phyloP scores from a whole-genome alignment of 1,284 basidiomycete species.

The Mycena sp. region DNA sequence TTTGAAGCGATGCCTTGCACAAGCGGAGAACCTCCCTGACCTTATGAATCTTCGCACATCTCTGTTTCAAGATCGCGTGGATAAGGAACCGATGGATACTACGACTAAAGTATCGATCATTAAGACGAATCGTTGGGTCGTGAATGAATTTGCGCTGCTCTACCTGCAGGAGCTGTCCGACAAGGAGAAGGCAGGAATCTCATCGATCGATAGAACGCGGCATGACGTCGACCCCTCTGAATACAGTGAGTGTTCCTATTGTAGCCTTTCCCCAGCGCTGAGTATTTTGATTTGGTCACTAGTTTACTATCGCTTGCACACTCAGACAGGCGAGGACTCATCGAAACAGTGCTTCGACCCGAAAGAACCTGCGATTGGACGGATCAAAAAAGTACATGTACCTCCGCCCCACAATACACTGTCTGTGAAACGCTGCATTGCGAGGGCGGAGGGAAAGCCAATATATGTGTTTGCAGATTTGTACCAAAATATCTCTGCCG shows the following conservation, averaged over 20 bases:
- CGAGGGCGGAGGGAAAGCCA: conserved; percentile 2
- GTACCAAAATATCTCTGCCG: conserved; percentile 3
- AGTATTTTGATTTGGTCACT: neutral
- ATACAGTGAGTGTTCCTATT: too few species aligned
- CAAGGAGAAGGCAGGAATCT: too few species aligned
- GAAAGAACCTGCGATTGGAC: conserved; percentile 1
- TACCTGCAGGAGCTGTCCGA: too few species aligned
- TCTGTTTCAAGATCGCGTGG: conserved; percentile 4
- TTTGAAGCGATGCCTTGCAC: conserved; percentile 8
- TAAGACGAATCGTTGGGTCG: too few species aligned
- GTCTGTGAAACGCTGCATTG: conserved; percentile 13
- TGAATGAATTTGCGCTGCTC: too few species aligned
- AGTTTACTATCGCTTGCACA: conserved; percentile 21
- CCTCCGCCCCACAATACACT: conserved; percentile 11
- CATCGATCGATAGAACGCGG: too few species aligned
- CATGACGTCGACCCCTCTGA: too few species aligned
- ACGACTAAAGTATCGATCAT: neutral
- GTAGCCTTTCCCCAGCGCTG: too few species aligned
- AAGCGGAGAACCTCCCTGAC: conserved; percentile 14
- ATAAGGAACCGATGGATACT: neutral
- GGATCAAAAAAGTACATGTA: neutral
- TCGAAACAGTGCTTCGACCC: neutral
- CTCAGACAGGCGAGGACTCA: neutral
- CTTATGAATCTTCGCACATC: neutral
- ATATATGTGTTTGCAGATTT: conserved; percentile 10